phyloP scores from a whole-genome alignment of 257 asterid genomes.

The Dorcoceras hygrometricum region DNA sequence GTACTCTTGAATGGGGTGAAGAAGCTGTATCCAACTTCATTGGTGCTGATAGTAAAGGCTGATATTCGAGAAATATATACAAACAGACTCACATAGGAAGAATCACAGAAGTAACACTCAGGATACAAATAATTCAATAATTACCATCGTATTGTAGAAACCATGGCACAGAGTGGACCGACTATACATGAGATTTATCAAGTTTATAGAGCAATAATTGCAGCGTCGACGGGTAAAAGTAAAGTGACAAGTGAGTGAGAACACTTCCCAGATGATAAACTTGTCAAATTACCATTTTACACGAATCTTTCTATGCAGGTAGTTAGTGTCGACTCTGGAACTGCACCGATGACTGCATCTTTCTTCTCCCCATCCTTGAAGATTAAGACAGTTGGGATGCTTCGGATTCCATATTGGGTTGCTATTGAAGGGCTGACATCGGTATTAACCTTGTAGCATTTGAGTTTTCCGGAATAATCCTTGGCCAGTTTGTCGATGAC shows the following conservation, averaged over 20 bases:
- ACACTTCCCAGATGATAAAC: constrained; percentile 22
- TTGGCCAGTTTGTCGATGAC: constrained; percentile 76
- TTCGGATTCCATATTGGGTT: constrained; percentile 75
- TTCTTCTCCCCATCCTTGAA: constrained; percentile 86
- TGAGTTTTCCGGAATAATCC: constrained; percentile 66
- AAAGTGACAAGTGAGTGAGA: constrained; percentile 22
- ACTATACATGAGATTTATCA: constrained; percentile 55
- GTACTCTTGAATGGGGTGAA: too few species aligned
- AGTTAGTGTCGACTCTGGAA: constrained; percentile 65
- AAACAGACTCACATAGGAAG: neutral
- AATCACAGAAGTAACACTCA: constrained; percentile 17
- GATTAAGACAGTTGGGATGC: constrained; percentile 90
- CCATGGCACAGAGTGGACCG: constrained; percentile 28
- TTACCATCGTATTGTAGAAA: constrained; percentile 28
- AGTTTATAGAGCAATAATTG: constrained; percentile 30
- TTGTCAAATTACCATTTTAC: constrained; percentile 39
- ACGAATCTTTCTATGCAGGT: constrained; percentile 77
- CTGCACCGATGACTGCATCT: constrained; percentile 89
- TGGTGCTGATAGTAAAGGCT: neutral
- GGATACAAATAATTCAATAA: constrained; percentile 18
- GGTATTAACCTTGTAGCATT: constrained; percentile 85
- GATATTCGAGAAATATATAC: neutral
- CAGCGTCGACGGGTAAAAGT: constrained; percentile 24
- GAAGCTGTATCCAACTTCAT: too few species aligned
- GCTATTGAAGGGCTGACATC: constrained; percentile 80